Base-by-base conservation (phyloP, 768 basidiomycete genomes). In the Boletus reticuloceps region DNA sequence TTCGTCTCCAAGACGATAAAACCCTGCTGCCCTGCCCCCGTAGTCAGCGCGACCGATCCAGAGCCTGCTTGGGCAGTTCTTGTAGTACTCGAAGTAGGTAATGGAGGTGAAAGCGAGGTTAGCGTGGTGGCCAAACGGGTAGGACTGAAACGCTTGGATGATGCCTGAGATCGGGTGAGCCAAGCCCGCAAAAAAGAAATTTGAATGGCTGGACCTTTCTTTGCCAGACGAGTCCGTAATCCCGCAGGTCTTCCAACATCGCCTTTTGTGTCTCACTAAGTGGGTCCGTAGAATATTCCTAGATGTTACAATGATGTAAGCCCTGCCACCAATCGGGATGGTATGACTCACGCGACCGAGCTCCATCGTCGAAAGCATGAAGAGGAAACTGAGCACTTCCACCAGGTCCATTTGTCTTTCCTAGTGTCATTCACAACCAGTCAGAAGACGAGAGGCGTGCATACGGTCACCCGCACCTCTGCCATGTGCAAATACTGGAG, bases 1-100 rank as follows among this genome's bases (percentile, higher is more conserved):
- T 99, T 98, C 19, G 97, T 98, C 76, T 99, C 97, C 41, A 99
- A 80, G 61, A 98, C 86, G 62, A 98, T 88, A 76, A 97, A 98
- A 14, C 95, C 93, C 70, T 96, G 85, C 66, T 85, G 78, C 32
- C 81, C 80, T 43, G 81, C 82, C 46, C 78, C 77, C 31, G 79
- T 79, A 12, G 83, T 77, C 53, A 70, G 57, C 41, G 71, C 58
- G 13, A 70, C 59, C 7, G 63, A 59, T n/a, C 39, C 61, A 7
- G 65, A 53, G 34, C 43, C 52, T 37, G 44, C 22, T 14, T 53
- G 58, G 12, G 67, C 50, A 34, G 55, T 58, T 22, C 67, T 61
- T 3, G 69, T 59, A 31, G 61, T 57, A 55, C 58, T 63, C 10
- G 82, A 81, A 50, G 83, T 84, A 56, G 88, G 88, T 65, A 91